Evolutionary conservation across 2,329 filamentous ascomycete species (phyloP).

Genomic region (Alternaria solani): DNA sequence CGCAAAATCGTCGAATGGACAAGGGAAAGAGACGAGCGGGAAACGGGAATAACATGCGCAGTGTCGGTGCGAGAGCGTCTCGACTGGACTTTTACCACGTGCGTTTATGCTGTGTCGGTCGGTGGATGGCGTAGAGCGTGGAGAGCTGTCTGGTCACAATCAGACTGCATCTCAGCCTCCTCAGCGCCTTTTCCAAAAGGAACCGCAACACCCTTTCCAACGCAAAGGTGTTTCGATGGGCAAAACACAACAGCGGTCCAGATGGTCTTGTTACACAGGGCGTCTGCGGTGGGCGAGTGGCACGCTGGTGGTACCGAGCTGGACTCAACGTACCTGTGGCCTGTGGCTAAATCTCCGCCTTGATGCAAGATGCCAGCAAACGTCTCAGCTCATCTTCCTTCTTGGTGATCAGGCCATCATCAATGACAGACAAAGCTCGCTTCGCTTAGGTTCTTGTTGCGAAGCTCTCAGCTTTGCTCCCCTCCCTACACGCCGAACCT

Average conservation of each 20-base stretch:
- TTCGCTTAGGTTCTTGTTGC: constrained; percentile 4
- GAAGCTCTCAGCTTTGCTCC: not conserved
- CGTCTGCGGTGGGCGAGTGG: not conserved
- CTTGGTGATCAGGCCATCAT: constrained; percentile 1
- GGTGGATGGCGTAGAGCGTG: not conserved
- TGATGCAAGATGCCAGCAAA: not conserved
- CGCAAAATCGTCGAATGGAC: not conserved
- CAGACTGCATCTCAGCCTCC: constrained; percentile 1
- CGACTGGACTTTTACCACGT: constrained; percentile 1
- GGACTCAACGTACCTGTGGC: not conserved
- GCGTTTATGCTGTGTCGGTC: not conserved
- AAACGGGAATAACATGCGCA: not conserved
- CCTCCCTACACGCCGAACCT: not conserved
- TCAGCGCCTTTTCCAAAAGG: constrained; percentile 3
- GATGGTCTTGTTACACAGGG: not conserved
- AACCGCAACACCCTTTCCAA: not conserved
- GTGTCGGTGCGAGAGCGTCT: not conserved
- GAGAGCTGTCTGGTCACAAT: not conserved
- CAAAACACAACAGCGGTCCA: not conserved
- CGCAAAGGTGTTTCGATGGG: not conserved
- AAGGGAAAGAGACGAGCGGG: not conserved
- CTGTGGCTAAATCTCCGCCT: constrained; percentile 5
- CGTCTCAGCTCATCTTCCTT: constrained; percentile 3
- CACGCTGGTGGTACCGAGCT: not conserved
- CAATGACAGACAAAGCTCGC: not conserved